A percentile compares a stretch with the other conserved stretches of the same genome.
These are phyloP conservation scores for Termitomyces sp. DNA, from an alignment of 768 basidiomycete genomes.

Conservation along the genomic window DNA sequence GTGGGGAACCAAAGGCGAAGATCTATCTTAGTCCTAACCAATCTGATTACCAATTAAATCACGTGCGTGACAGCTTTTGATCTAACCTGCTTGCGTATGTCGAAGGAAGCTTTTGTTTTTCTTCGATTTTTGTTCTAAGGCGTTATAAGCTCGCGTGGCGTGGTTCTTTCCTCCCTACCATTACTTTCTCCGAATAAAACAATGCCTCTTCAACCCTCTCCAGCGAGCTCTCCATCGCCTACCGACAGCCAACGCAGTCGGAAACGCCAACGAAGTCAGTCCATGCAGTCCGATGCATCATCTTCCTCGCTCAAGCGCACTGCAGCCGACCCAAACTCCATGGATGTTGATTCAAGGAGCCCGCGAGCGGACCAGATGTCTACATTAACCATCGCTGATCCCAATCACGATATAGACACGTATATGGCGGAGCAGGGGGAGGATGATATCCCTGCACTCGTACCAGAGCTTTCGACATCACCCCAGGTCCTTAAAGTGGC, in stretches of 20 bases:
- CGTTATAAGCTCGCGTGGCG: slow-evolving; percentile 9
- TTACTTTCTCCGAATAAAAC: slow-evolving; percentile 2
- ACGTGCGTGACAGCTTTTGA: background rate
- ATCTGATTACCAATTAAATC: slow-evolving; percentile 7
- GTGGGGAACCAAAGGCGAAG: background rate
- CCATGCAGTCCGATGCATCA: slow-evolving; percentile 70
- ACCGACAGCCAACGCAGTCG: slow-evolving; percentile 41
- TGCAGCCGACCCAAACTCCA: slow-evolving; percentile 60
- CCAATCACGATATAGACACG: slow-evolving; percentile 58
- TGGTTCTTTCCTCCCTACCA: slow-evolving; percentile 7
- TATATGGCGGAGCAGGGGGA: slow-evolving; percentile 64
- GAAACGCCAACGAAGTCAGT: slow-evolving; percentile 73
- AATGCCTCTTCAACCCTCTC: slow-evolving; percentile 48
- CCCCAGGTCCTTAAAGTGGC: slow-evolving; percentile 20
- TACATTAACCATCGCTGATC: slow-evolving; percentile 39
- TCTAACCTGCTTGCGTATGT: slow-evolving; percentile 8
- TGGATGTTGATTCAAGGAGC: slow-evolving; percentile 35
- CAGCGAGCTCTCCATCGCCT: slow-evolving; percentile 41
- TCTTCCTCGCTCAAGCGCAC: slow-evolving; percentile 79
- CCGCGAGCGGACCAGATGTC: slow-evolving; percentile 39
- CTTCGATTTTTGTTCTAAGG: slow-evolving; percentile 8
- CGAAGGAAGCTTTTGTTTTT: slow-evolving; percentile 8
- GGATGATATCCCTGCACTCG: slow-evolving; percentile 26
- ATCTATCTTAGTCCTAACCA: no score
- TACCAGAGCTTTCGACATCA: slow-evolving; percentile 20